phyloP scores from a whole-genome alignment of 1,139 yeast species.

The Pneumocystis murina region DNA sequence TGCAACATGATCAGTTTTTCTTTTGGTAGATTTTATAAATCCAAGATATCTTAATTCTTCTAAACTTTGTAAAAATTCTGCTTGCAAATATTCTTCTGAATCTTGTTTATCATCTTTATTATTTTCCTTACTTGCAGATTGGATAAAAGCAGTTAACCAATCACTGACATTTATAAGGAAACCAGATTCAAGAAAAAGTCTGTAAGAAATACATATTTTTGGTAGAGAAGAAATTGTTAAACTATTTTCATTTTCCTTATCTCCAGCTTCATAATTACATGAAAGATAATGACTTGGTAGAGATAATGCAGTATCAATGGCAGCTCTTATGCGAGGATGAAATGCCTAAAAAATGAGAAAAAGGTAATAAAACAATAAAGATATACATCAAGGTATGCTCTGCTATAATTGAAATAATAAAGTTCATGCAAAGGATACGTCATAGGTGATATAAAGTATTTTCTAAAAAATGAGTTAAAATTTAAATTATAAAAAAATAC shows the following conservation, averaged over 20 bases:
- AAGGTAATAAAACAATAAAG: neutral
- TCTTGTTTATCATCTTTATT: conserved; percentile 1
- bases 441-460: neutral
- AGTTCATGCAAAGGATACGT: neutral
- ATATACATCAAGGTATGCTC: neutral
- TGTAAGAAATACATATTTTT: conserved; percentile 8
- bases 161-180: conserved; percentile 11
- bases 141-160: conserved; percentile 11
- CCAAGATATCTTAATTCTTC: conserved; percentile 13
- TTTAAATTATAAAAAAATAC: neutral
- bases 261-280: neutral
- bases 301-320: neutral
- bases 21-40: conserved; percentile 9
- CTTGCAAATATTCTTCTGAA: conserved; percentile 2
- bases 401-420: neutral
- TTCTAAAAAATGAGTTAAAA: neutral
- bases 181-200: conserved; percentile 11
- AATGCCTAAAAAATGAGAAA: neutral
- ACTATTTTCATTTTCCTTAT: neutral
- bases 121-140: neutral
- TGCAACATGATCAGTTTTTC: conserved; percentile 13
- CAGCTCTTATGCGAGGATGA: neutral
- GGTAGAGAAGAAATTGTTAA: conserved; percentile 1
- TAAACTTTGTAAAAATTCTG: conserved; percentile 8
- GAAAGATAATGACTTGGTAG: neutral